phyloP scores from a whole-genome alignment of 169 alveolate genomes.

The Eimeria sp. region DNA sequence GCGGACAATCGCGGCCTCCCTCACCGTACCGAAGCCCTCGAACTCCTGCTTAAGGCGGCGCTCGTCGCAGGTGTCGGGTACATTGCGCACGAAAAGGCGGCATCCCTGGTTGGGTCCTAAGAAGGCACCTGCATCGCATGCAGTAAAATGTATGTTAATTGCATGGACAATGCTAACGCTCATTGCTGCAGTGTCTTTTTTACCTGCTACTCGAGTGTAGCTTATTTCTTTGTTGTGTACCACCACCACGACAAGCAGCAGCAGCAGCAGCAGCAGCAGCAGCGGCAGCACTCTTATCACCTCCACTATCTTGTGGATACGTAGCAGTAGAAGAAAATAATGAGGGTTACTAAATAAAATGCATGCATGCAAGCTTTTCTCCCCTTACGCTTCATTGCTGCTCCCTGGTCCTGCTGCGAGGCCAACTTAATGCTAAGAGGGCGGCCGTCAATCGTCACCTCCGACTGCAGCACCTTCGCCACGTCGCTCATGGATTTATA shows the following conservation, averaged over 20 bases:
- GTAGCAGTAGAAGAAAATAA: too few species aligned
- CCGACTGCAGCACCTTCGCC: conserved; percentile 38
- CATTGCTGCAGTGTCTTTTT: too few species aligned
- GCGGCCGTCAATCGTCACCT: conserved; percentile 66
- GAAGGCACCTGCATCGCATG: conserved; percentile 33
- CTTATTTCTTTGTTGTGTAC: too few species aligned
- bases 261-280: too few species aligned
- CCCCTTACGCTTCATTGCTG: conserved; percentile 56
- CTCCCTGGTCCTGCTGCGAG: conserved; percentile 71
- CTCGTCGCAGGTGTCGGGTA: conserved; percentile 76
- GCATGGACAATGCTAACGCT: too few species aligned
- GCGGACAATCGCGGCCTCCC: conserved; percentile 88
- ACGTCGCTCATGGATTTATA: conserved; percentile 68
- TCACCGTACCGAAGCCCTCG: conserved; percentile 60
- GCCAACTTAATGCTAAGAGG: conserved; percentile 69
- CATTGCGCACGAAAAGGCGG: conserved; percentile 77
- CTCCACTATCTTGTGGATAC: too few species aligned
- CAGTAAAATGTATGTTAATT: too few species aligned
- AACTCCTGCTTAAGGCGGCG: conserved; percentile 67
- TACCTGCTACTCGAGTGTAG: too few species aligned
- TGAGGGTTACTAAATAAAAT: too few species aligned
- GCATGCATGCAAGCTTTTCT: too few species aligned
- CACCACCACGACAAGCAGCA: too few species aligned
- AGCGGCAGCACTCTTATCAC: too few species aligned
- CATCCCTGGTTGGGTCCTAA: conserved; percentile 61